These are phyloP conservation scores for Volvox carteri DNA, from an alignment of 163 green algal genomes.

Conservation along the genomic window DNA sequence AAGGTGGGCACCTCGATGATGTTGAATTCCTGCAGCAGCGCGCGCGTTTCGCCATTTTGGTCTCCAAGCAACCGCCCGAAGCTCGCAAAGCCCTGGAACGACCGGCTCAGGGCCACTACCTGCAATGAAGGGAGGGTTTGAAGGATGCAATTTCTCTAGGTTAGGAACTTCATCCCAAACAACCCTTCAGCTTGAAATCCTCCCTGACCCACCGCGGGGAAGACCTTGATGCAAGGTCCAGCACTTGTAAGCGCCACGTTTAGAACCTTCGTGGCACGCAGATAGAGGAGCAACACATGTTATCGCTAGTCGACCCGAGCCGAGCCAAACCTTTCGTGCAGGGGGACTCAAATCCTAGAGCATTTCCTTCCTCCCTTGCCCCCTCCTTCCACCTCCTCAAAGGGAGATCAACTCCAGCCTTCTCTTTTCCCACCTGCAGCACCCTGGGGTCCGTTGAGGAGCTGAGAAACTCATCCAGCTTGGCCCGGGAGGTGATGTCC, in stretches of 20 bases:
- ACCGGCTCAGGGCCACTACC: slow-evolving; percentile 80
- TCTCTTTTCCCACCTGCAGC: slow-evolving; percentile 32
- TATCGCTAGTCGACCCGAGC: too few relatives aligned
- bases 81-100: slow-evolving; percentile 75
- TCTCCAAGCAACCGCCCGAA: slow-evolving; percentile 86
- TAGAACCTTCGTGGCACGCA: slow-evolving; percentile 75
- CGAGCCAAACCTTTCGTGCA: too few relatives aligned
- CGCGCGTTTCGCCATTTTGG: slow-evolving; percentile 58
- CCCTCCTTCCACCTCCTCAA: too few relatives aligned
- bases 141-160: too few relatives aligned
- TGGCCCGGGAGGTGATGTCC: slow-evolving; percentile 69
- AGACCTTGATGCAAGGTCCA: slow-evolving; percentile 81
- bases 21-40: slow-evolving; percentile 68
- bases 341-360: too few relatives aligned
- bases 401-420: too few relatives aligned
- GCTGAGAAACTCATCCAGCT: slow-evolving; percentile 65
- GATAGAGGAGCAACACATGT: too few relatives aligned
- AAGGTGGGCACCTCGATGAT: slow-evolving; percentile 91
- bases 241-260: slow-evolving; percentile 76
- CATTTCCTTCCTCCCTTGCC: too few relatives aligned
- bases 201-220: slow-evolving; percentile 71
- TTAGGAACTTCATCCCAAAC: too few relatives aligned
- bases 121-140: not conserved
- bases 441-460: slow-evolving; percentile 24
- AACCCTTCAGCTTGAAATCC: too few relatives aligned